Evolutionary conservation across 2,329 filamentous ascomycete genomes (phyloP).

Genomic region (Claviceps capensis): DNA sequence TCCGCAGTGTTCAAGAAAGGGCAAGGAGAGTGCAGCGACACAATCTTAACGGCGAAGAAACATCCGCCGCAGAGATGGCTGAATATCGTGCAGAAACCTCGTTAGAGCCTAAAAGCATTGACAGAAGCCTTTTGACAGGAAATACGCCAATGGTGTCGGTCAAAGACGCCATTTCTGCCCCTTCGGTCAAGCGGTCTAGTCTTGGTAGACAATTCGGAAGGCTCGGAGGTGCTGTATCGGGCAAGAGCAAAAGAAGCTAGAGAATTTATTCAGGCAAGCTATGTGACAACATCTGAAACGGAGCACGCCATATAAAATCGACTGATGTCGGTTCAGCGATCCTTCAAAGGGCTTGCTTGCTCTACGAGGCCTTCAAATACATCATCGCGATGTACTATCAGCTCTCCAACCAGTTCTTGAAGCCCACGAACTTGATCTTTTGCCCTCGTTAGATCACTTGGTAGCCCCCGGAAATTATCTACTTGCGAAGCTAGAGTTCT

Average conservation of each 20-base stretch:
- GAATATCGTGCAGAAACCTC: conserved; percentile 29
- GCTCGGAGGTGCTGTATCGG: conserved; percentile 56
- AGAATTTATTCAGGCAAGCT: neutral
- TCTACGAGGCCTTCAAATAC: conserved; percentile 64
- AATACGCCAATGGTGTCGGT: conserved; percentile 28
- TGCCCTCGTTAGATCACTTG: conserved; percentile 56
- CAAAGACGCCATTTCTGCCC: conserved; percentile 32
- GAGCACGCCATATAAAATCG: neutral
- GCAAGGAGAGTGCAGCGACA: conserved; percentile 57
- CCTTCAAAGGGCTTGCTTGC: conserved; percentile 39
- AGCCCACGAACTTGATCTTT: conserved; percentile 55
- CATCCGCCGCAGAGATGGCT: conserved; percentile 28
- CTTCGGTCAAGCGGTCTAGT: conserved; percentile 44
- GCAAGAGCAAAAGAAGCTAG: conserved; percentile 40
- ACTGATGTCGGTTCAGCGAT: conserved; percentile 12
- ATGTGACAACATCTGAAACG: neutral
- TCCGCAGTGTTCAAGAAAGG: conserved; percentile 78
- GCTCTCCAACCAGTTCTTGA: conserved; percentile 45
- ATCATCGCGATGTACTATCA: conserved; percentile 52
- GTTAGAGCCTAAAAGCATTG: conserved; percentile 27
- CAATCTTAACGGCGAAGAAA: conserved; percentile 36
- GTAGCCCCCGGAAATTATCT: conserved; percentile 54
- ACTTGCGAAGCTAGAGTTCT: conserved; percentile 49
- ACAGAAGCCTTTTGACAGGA: conserved; percentile 19
- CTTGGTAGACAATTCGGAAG: conserved; percentile 57